phyloP scores from a whole-genome alignment of 2,329 filamentous ascomycete species.

The Aspergillus sp. region DNA sequence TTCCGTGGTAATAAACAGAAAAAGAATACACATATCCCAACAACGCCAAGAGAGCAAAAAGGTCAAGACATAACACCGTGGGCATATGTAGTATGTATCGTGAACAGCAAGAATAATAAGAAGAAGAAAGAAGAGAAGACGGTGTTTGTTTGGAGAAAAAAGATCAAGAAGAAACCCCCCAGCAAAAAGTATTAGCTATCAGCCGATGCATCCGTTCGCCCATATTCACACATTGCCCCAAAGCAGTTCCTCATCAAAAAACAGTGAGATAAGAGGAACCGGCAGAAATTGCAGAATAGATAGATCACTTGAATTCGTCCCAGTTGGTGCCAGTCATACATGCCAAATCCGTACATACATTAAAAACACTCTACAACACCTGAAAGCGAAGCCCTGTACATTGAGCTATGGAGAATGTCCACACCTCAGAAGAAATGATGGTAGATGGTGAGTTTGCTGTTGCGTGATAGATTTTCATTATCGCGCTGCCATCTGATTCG shows the following conservation, averaged over 20 bases:
- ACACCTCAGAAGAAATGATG: slow-evolving; percentile 8
- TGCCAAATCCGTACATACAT: slow-evolving; percentile 26
- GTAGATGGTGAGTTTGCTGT: slow-evolving; percentile 4
- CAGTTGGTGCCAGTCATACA: slow-evolving; percentile 24
- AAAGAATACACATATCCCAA: not conserved
- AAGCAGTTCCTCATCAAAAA: not conserved
- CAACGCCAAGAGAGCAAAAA: not conserved
- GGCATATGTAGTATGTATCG: not conserved
- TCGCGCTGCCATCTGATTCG: slow-evolving; percentile 37
- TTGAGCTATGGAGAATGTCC: not conserved
- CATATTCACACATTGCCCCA: slow-evolving; percentile 21
- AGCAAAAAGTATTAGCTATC: slow-evolving; percentile 2
- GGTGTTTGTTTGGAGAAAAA: slow-evolving; percentile 2
- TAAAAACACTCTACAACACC: slow-evolving; percentile 22
- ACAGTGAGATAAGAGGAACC: slow-evolving; percentile 1
- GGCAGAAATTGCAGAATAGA: slow-evolving; percentile 14
- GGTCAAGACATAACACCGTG: not conserved
- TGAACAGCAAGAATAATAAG: not conserved
- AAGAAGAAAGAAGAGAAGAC: not conserved
- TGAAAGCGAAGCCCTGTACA: slow-evolving; percentile 20
- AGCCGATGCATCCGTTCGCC: slow-evolving; percentile 13
- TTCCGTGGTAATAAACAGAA: not conserved
- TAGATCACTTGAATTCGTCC: slow-evolving; percentile 15
- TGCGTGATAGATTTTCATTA: slow-evolving; percentile 14
- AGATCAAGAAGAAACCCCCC: slow-evolving; percentile 7